A percentile compares a stretch with the other conserved stretches of the same genome.
phyloP scores from a whole-genome alignment of 2,329 filamentous ascomycete genomes.

The Diaporthe longicolla region DNA sequence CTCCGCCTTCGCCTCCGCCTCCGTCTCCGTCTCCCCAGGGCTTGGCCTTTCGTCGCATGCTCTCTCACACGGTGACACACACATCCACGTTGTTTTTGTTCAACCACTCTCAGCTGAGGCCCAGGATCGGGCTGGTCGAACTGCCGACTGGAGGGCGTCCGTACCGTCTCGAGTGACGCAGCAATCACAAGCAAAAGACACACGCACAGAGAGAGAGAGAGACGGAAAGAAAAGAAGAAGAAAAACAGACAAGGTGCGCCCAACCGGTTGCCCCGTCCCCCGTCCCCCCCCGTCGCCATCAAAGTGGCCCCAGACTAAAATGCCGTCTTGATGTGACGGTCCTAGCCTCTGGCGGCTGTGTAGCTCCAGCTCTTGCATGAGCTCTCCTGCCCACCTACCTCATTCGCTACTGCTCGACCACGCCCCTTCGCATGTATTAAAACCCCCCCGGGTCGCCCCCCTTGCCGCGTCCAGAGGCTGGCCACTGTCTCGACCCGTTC shows the following conservation, averaged over 20 bases:
- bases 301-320: constrained; percentile 18
- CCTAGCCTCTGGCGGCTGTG: constrained; percentile 21
- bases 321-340: constrained; percentile 37
- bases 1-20: neutral
- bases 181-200: constrained; percentile 19
- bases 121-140: constrained; percentile 14
- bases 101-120: constrained; percentile 1
- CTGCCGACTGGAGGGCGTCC: neutral
- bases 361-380: constrained; percentile 34
- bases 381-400: constrained; percentile 26
- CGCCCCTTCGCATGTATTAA: constrained; percentile 31
- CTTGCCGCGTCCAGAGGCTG: constrained; percentile 22
- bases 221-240: no score
- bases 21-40: neutral
- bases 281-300: constrained; percentile 9
- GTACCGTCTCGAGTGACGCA: constrained; percentile 21
- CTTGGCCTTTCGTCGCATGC: neutral
- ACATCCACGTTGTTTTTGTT: constrained; percentile 20
- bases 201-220: no score
- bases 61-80: neutral
- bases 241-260: neutral
- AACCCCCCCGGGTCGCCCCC: constrained; percentile 14
- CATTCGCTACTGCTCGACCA: constrained; percentile 32
- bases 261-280: constrained; percentile 6
- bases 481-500: neutral